Conservation (phyloP, 257 asterid species). For the Plectranthus barbatus region DNA sequence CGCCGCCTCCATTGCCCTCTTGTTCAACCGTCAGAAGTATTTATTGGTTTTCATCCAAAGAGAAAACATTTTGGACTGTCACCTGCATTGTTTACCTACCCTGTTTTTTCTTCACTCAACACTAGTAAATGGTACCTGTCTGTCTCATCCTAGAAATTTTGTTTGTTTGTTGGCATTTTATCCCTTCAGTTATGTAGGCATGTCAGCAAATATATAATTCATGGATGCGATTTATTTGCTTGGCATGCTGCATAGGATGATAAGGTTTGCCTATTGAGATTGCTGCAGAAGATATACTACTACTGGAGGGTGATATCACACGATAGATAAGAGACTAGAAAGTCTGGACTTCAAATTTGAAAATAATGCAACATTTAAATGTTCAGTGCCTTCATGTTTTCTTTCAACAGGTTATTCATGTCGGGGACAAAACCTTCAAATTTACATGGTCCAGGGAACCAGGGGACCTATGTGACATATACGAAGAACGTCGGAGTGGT, state of each 20-base stretch:
- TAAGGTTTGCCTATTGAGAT: background rate
- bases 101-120: background rate
- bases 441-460: constrained; percentile 89
- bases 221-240: background rate
- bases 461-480: constrained; percentile 85
- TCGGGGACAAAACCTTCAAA: constrained; percentile 78
- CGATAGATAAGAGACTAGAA: background rate
- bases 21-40: background rate
- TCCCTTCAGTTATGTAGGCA: background rate
- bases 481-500: constrained; percentile 85
- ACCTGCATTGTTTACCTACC: background rate
- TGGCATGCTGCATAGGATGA: background rate
- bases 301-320: background rate
- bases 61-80: constrained; percentile 1
- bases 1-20: background rate
- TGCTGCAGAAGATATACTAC: background rate
- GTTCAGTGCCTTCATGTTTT: background rate
- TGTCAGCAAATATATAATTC: background rate
- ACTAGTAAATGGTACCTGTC: background rate
- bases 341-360: background rate
- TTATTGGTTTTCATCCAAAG: background rate
- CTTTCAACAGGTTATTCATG: constrained; percentile 62
- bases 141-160: background rate
- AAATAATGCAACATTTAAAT: background rate
- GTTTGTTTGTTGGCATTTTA: background rate